phyloP scores from a whole-genome alignment of 352 stramenopile genomes.

The Globisporangium irregulare region DNA sequence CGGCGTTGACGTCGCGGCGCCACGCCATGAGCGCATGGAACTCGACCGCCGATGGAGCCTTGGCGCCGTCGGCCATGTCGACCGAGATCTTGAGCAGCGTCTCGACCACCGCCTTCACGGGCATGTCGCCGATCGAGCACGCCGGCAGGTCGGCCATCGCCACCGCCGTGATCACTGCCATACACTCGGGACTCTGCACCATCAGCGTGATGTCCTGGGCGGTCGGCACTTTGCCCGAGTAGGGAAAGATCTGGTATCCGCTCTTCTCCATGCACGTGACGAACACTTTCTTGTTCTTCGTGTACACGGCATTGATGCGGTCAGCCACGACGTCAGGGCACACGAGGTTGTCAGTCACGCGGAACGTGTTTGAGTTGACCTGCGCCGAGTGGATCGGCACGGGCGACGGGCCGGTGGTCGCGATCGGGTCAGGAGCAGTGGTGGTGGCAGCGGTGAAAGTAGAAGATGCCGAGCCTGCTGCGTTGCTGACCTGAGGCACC shows the following conservation, averaged over 20 bases:
- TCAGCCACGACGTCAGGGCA: constrained; percentile 36
- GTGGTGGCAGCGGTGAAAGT: neutral
- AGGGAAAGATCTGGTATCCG: constrained; percentile 60
- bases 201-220: constrained; percentile 35
- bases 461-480: neutral
- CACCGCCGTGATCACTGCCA: constrained; percentile 45
- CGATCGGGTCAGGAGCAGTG: neutral
- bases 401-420: neutral
- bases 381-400: constrained; percentile 30
- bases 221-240: constrained; percentile 44
- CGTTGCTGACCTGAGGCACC: neutral
- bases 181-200: constrained; percentile 42
- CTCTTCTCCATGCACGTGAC: constrained; percentile 43
- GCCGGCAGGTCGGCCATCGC: constrained; percentile 40
- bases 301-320: constrained; percentile 40
- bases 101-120: constrained; percentile 53
- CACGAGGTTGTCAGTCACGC: constrained; percentile 41
- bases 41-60: constrained; percentile 30
- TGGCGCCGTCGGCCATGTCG: constrained; percentile 28
- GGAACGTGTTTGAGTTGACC: constrained; percentile 42
- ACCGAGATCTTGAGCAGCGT: constrained; percentile 61
- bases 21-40: constrained; percentile 55
- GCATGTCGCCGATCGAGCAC: constrained; percentile 49
- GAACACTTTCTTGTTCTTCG: constrained; percentile 48
- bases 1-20: constrained; percentile 50